A percentile compares a stretch with the other conserved stretches of the same genome.
Conservation (phyloP, 805 yeast genomes). For the Ascoidea tarda region DNA sequence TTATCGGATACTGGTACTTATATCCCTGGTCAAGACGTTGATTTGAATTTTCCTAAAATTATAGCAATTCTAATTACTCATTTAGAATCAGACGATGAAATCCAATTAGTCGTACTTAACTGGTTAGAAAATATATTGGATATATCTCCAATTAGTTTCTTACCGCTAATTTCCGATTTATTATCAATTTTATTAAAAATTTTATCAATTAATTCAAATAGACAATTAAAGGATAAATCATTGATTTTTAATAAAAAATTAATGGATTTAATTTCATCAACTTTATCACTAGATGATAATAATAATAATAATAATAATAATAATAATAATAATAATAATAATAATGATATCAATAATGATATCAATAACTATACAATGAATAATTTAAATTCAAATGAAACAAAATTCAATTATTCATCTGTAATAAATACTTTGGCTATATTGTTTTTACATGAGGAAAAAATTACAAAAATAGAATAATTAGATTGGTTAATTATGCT, state of each 20-base stretch:
- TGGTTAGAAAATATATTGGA: slow-evolving; percentile 72
- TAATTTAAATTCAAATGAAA: slow-evolving; percentile 12
- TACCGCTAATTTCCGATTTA: slow-evolving; percentile 61
- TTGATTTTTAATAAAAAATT: slow-evolving; percentile 40
- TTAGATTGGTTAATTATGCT: slow-evolving; percentile 83
- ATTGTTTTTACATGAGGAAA: slow-evolving; percentile 64
- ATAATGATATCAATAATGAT: slow-evolving; percentile 2
- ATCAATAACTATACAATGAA: neutral
- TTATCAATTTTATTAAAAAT: slow-evolving; percentile 54
- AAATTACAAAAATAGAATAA: slow-evolving; percentile 69
- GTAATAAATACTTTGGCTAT: slow-evolving; percentile 59
- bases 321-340: slow-evolving; percentile 13
- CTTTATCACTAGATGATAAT: slow-evolving; percentile 10
- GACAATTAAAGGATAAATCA: slow-evolving; percentile 38
- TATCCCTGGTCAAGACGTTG: slow-evolving; percentile 69
- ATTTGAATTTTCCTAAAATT: slow-evolving; percentile 65
- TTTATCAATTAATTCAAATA: slow-evolving; percentile 33
- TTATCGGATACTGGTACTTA: slow-evolving; percentile 37
- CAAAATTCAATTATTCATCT: slow-evolving; percentile 33
- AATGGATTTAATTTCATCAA: slow-evolving; percentile 26
- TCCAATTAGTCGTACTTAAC: slow-evolving; percentile 62
- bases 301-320: slow-evolving; percentile 14
- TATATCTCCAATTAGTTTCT: slow-evolving; percentile 62
- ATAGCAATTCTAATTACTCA: slow-evolving; percentile 74
- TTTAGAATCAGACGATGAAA: slow-evolving; percentile 61